Conservation (phyloP, 2,329 filamentous ascomycete species). For the Sporothrix dimorphospora region DNA sequence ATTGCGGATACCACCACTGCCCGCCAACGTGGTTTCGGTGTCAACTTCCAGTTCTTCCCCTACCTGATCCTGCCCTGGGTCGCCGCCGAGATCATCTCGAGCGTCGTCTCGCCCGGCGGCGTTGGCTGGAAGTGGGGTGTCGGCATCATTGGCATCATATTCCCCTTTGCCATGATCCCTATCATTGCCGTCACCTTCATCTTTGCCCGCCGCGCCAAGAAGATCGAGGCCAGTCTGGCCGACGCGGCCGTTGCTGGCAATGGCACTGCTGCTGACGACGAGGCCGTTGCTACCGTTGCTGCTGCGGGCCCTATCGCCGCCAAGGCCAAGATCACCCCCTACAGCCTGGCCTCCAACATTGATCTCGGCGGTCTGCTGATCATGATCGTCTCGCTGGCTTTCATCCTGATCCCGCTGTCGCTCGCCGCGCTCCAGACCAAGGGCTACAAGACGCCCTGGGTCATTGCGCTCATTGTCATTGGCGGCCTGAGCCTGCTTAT, state of each 20-base stretch:
- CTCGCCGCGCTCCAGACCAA: constrained; percentile 47
- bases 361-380: constrained; percentile 50
- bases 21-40: constrained; percentile 55
- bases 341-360: constrained; percentile 44
- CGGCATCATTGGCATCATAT: constrained; percentile 58
- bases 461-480: constrained; percentile 50
- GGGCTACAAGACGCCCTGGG: constrained; percentile 50
- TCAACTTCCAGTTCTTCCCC: constrained; percentile 55
- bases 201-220: constrained; percentile 54
- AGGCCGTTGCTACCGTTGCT: not conserved
- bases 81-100: constrained; percentile 53
- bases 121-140: constrained; percentile 60
- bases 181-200: constrained; percentile 52
- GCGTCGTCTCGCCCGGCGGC: constrained; percentile 35
- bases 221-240: constrained; percentile 44
- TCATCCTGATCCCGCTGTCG: constrained; percentile 52
- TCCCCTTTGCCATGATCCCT: constrained; percentile 56
- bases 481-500: constrained; percentile 46
- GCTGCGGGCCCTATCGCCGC: not conserved
- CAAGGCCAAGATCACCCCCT: constrained; percentile 33
- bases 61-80: constrained; percentile 61
- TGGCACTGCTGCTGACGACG: constrained; percentile 8
- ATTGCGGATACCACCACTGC: constrained; percentile 61
- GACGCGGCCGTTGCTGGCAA: constrained; percentile 34
- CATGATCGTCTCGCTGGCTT: constrained; percentile 52